These are phyloP conservation scores for Gynandropsis gynandra DNA, from an alignment of 345 rosid species.

Conservation along the genomic window DNA sequence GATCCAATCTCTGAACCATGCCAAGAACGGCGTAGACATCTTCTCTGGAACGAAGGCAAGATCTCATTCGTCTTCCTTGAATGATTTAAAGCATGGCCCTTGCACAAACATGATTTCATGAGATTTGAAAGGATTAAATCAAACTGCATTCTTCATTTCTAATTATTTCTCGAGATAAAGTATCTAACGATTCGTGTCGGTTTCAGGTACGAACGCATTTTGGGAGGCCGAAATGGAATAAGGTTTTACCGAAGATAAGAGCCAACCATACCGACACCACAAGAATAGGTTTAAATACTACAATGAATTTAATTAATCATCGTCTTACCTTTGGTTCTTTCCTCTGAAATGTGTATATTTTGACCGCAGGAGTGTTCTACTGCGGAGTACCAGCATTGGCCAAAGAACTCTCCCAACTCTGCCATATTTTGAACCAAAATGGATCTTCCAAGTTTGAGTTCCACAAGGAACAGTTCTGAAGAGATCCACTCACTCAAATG, in stretches of 20 bases:
- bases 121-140: too few relatives aligned
- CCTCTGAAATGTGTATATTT: constrained; percentile 1
- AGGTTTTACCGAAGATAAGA: constrained; percentile 26
- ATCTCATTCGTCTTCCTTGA: constrained; percentile 3
- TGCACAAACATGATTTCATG: too few relatives aligned
- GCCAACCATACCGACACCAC: constrained; percentile 22
- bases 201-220: constrained; percentile 27
- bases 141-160: too few relatives aligned
- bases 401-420: constrained; percentile 23
- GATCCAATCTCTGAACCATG: constrained; percentile 92
- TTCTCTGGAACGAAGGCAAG: constrained; percentile 83
- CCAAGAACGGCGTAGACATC: constrained; percentile 88
- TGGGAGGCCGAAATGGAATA: constrained; percentile 32
- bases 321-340: not conserved
- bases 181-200: not conserved
- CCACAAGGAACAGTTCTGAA: constrained; percentile 27
- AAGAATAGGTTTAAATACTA: constrained; percentile 23
- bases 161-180: too few relatives aligned
- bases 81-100: too few relatives aligned
- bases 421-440: constrained; percentile 26
- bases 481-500: too few relatives aligned
- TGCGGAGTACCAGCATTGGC: constrained; percentile 28
- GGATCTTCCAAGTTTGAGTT: constrained; percentile 26
- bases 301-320: not conserved
- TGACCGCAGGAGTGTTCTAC: constrained; percentile 25